Conservation (phyloP, 352 stramenopile genomes). For the Pythium dissotocum region DNA sequence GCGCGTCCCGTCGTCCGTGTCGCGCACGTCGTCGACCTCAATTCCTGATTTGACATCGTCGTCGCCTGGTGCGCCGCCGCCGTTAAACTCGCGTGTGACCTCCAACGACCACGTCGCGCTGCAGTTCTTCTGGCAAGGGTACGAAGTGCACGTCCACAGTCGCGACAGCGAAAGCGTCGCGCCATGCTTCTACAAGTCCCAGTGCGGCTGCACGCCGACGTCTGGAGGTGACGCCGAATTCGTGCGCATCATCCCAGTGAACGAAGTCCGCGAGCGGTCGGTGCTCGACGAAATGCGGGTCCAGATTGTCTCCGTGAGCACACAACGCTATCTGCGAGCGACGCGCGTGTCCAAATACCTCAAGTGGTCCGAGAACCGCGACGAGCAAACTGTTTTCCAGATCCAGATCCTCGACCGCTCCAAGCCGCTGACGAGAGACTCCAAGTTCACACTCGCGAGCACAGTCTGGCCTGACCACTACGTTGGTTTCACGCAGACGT, state of each 20-base stretch:
- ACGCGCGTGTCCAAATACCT: conserved; percentile 39
- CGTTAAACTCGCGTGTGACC: conserved; percentile 27
- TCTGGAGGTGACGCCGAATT: conserved; percentile 26
- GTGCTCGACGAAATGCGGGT: conserved; percentile 35
- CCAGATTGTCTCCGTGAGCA: conserved; percentile 31
- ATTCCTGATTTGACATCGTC: not conserved
- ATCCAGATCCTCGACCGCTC: conserved; percentile 34
- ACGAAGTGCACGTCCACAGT: conserved; percentile 30
- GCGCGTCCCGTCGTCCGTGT: not conserved
- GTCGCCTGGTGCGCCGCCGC: conserved; percentile 8
- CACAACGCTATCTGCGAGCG: conserved; percentile 31
- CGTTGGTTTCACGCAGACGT: conserved; percentile 31
- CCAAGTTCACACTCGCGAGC: conserved; percentile 35
- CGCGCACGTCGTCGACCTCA: not conserved
- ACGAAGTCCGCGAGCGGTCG: conserved; percentile 28
- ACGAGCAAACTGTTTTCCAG: conserved; percentile 36
- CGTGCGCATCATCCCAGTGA: conserved; percentile 32
- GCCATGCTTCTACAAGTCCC: conserved; percentile 31
- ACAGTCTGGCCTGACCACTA: conserved; percentile 29
- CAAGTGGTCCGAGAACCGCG: conserved; percentile 32
- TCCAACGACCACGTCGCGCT: conserved; percentile 33
- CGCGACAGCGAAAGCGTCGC: conserved; percentile 24
- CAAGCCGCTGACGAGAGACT: conserved; percentile 27
- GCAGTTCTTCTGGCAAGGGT: conserved; percentile 40
- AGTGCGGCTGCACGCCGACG: conserved; percentile 26